A percentile compares a stretch with the other conserved stretches of the same genome.
Conservation (phyloP, 2,329 filamentous ascomycete species). For the Fusarium liriodendri region DNA sequence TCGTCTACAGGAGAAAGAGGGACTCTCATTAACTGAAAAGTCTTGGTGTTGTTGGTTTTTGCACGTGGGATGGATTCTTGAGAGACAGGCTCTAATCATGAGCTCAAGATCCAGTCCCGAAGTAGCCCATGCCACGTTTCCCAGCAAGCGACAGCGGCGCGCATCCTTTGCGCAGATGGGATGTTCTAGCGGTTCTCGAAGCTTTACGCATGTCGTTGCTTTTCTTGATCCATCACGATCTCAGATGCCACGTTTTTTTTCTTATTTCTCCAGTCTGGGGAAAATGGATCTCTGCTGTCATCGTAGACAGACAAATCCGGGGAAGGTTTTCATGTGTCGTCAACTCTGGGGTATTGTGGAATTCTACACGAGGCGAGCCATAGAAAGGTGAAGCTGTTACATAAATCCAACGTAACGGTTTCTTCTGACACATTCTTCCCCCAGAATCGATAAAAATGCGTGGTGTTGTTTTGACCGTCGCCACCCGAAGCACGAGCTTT, state of each 20-base stretch:
- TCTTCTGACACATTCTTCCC: conserved; percentile 4
- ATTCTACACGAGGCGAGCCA: conserved; percentile 26
- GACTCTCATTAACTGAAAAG: not conserved
- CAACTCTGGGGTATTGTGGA: conserved; percentile 37
- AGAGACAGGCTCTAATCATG: conserved; percentile 23
- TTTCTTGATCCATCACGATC: not conserved
- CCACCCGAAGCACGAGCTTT: not conserved
- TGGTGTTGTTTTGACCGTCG: not conserved
- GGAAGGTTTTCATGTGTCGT: conserved; percentile 12
- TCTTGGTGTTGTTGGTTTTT: conserved; percentile 1
- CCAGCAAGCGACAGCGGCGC: conserved; percentile 6
- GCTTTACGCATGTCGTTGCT: conserved; percentile 10
- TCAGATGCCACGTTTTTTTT: not conserved
- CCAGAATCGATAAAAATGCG: not conserved
- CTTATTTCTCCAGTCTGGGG: conserved; percentile 22
- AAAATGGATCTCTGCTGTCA: conserved; percentile 15
- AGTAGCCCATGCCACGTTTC: conserved; percentile 1
- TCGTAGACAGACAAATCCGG: conserved; percentile 5
- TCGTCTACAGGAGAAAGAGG: not conserved
- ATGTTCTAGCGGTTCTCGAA: not conserved
- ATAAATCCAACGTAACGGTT: conserved; percentile 41
- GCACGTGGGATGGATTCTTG: conserved; percentile 22
- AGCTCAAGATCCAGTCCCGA: conserved; percentile 36
- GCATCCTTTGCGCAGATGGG: not conserved
- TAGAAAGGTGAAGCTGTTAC: conserved; percentile 38